These are phyloP conservation scores for Podaxis sp. DNA, from an alignment of 768 basidiomycete species.

Conservation along the genomic window DNA sequence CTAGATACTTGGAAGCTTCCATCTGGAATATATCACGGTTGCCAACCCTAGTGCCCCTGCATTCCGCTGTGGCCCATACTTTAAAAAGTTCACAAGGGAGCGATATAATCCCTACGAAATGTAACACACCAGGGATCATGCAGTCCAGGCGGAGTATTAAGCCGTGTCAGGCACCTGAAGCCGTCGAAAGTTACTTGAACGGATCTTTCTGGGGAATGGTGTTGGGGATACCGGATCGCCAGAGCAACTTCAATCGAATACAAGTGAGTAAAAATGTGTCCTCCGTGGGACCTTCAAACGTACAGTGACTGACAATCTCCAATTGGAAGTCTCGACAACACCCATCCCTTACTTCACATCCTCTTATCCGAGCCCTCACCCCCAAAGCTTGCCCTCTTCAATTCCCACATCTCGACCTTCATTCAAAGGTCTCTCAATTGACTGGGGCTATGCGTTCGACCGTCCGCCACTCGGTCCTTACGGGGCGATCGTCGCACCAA, in stretches of 20 bases:
- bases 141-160: constrained; percentile 71
- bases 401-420: constrained; percentile 79
- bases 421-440: constrained; percentile 96
- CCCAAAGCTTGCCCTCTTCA: constrained; percentile 86
- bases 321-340: constrained; percentile 45
- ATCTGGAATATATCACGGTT: constrained; percentile 97
- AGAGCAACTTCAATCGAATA: constrained; percentile 88
- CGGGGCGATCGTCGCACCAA: constrained; percentile 68
- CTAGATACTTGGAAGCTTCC: constrained; percentile 93
- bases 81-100: constrained; percentile 94
- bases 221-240: constrained; percentile 92
- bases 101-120: constrained; percentile 88
- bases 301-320: background rate
- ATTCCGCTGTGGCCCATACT: constrained; percentile 97
- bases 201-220: constrained; percentile 81
- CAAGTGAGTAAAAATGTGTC: constrained; percentile 38
- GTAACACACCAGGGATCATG: constrained; percentile 67
- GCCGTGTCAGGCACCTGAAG: constrained; percentile 14
- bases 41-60: constrained; percentile 93
- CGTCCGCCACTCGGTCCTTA: constrained; percentile 89
- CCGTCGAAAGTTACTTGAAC: background rate
- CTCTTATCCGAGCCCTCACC: constrained; percentile 97
- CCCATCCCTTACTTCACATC: constrained; percentile 78
- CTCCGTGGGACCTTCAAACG: background rate
- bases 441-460: constrained; percentile 98